These are phyloP conservation scores for Fraxinus dipetala DNA, from an alignment of 305 asterid genomes.

Conservation along the genomic window DNA sequence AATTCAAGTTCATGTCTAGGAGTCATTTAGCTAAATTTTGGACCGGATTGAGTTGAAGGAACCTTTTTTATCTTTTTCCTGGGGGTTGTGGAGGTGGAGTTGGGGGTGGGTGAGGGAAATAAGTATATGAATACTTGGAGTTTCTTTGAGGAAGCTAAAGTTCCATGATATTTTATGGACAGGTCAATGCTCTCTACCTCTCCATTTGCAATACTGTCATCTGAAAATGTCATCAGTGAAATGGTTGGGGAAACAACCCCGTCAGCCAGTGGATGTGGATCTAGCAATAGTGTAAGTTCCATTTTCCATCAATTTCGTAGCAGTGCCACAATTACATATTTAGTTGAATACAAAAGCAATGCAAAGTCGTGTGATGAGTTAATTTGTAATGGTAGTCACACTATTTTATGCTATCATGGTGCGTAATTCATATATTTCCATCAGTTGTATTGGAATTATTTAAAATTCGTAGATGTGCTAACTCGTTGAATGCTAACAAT, in stretches of 20 bases:
- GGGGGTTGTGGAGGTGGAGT: background rate
- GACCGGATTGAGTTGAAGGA: background rate
- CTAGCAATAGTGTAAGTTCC: background rate
- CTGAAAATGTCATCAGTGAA: slow-evolving; percentile 1
- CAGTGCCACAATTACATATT: background rate
- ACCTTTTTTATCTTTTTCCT: background rate
- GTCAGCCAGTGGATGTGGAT: background rate
- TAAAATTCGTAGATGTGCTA: background rate
- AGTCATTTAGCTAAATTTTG: background rate
- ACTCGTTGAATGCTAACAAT: background rate
- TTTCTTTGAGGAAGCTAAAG: background rate
- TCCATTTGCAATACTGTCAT: background rate
- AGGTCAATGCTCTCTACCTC: background rate
- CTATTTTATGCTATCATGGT: background rate
- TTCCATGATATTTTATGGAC: background rate
- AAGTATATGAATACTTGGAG: background rate
- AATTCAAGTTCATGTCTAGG: background rate
- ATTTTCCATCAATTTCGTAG: background rate
- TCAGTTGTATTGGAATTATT: background rate
- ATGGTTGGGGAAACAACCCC: background rate
- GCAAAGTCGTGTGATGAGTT: background rate
- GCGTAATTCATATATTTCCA: background rate
- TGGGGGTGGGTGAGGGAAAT: background rate
- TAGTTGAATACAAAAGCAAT: background rate
- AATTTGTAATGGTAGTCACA: background rate